phyloP scores from a whole-genome alignment of 2,329 filamentous ascomycete species.

The Periconia macrospinosa region DNA sequence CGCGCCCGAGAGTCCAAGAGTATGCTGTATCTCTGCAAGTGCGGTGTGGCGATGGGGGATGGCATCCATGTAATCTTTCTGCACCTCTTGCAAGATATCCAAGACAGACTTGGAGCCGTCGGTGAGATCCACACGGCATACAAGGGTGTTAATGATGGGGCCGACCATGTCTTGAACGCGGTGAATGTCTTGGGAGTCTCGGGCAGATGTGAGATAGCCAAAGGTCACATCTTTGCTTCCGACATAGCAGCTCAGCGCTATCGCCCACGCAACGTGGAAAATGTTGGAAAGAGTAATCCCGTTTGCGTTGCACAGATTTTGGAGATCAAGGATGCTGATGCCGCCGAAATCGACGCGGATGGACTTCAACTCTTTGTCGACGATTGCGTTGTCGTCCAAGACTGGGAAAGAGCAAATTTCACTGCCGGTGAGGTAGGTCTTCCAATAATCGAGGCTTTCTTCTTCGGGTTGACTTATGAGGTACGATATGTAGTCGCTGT shows the following conservation, averaged over 20 bases:
- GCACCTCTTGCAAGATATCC: conserved; percentile 46
- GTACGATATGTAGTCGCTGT: conserved; percentile 38
- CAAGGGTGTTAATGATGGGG: conserved; percentile 51
- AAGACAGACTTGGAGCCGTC: conserved; percentile 34
- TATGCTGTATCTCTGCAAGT: conserved; percentile 52
- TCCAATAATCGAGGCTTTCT: conserved; percentile 35
- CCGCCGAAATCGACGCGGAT: conserved; percentile 32
- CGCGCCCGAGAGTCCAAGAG: conserved; percentile 32
- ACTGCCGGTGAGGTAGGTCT: conserved; percentile 30
- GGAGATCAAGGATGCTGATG: conserved; percentile 28
- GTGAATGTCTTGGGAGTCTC: conserved; percentile 44
- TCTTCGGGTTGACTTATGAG: conserved; percentile 27
- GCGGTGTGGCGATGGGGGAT: conserved; percentile 48
- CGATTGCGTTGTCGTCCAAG: conserved; percentile 24
- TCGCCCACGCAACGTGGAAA: conserved; percentile 45
- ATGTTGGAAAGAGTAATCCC: conserved; percentile 54
- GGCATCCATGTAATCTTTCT: conserved; percentile 51
- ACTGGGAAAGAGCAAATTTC: conserved; percentile 37
- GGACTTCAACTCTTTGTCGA: conserved; percentile 25
- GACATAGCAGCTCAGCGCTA: conserved; percentile 43
- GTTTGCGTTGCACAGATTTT: conserved; percentile 45
- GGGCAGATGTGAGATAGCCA: conserved; percentile 47
- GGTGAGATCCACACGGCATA: conserved; percentile 47
- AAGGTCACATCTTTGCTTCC: conserved; percentile 46
- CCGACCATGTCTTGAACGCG: conserved; percentile 49